A percentile compares a stretch with the other conserved stretches of the same genome.
Conservation (phyloP, 2,329 filamentous ascomycete species). For the Didymella exigua region DNA sequence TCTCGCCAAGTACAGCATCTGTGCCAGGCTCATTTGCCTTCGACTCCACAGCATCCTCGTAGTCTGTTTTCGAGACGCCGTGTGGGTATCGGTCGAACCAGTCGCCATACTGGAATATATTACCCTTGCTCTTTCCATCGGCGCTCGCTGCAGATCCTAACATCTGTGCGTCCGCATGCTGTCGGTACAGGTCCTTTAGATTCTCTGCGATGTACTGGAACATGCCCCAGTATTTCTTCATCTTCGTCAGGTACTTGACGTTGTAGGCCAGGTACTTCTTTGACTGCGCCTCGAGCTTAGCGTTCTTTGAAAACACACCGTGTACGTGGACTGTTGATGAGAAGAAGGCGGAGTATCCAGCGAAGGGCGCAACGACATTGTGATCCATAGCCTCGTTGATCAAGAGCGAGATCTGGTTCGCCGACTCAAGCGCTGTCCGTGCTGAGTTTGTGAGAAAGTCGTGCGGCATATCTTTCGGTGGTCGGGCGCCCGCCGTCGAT, state of each 20-base stretch:
- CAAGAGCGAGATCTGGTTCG: constrained; percentile 83
- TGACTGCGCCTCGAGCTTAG: constrained; percentile 73
- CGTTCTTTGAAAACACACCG: constrained; percentile 85
- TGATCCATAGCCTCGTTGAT: constrained; percentile 81
- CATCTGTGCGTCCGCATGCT: constrained; percentile 79
- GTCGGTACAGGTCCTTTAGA: constrained; percentile 83
- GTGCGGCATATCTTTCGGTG: constrained; percentile 73
- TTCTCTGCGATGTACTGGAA: constrained; percentile 97
- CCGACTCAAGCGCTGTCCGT: constrained; percentile 78
- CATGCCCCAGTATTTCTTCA: constrained; percentile 99
- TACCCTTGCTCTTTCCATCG: constrained; percentile 46
- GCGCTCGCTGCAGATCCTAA: constrained; percentile 60
- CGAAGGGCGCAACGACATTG: constrained; percentile 86
- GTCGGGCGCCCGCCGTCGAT: constrained; percentile 65
- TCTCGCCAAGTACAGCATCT: constrained; percentile 88
- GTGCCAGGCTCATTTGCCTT: constrained; percentile 77
- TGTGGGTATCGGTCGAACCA: constrained; percentile 97
- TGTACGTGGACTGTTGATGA: constrained; percentile 94
- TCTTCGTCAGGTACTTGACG: constrained; percentile 86
- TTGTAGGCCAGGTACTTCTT: constrained; percentile 87
- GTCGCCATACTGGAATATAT: constrained; percentile 93
- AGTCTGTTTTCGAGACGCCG: constrained; percentile 83
- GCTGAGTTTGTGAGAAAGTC: constrained; percentile 78
- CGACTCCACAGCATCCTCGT: constrained; percentile 72
- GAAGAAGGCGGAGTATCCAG: constrained; percentile 91